Evolutionary conservation across 2,329 filamentous ascomycete species (phyloP), one percentile per base, ranked within the genome.

Genomic region (Trichoderma brevicompactum): DNA sequence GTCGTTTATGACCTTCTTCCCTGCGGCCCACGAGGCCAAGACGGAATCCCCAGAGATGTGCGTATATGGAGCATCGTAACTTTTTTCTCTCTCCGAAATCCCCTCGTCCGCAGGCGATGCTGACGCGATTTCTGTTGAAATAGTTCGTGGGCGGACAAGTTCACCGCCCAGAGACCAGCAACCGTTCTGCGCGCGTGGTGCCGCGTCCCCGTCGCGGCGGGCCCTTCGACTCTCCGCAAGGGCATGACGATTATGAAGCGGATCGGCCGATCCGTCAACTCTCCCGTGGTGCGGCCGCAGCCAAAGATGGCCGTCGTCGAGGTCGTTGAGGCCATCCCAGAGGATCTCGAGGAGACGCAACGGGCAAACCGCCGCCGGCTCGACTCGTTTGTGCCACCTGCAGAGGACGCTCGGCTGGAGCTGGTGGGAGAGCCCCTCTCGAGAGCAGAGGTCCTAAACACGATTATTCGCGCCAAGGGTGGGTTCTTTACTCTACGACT

Each of bases 221-320:
- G 72, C 49, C 41, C 70, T 12, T 68, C 69, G n/a, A 70, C 70
- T 52, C 66, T 66, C 53, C 68, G 70, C 48, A 68, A 52, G 15
- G 68, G 74, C 36, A 70, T 65, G 40, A 70, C 66, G 32, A 72
- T 77, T 60, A 77, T 77, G 75, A 77, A 76, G 71, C 74, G 75
- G 55, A 70, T 76, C 2, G 69, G 66, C 15, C 55, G 68, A 17
- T 64, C 65, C n/a, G 40, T 62, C 13, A 58, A 41, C 15, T n/a
- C 43, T 34, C n/a, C 49, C 12, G 46, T 41, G 10, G 53, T n/a
- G n/a, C 17, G 32, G 38, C 19, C 49, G 5, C 43, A 38, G 17
- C 36, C 43, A 23, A 36, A 32, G 19, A 28, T 15, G 28, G 32
- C 48, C 7, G 9, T 17, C 19, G 38, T 49, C 49, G 40, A 52